A percentile compares a stretch with the other conserved stretches of the same genome.
phyloP scores from a whole-genome alignment of 2,329 filamentous ascomycete species.

The Aspergillus sp. region DNA sequence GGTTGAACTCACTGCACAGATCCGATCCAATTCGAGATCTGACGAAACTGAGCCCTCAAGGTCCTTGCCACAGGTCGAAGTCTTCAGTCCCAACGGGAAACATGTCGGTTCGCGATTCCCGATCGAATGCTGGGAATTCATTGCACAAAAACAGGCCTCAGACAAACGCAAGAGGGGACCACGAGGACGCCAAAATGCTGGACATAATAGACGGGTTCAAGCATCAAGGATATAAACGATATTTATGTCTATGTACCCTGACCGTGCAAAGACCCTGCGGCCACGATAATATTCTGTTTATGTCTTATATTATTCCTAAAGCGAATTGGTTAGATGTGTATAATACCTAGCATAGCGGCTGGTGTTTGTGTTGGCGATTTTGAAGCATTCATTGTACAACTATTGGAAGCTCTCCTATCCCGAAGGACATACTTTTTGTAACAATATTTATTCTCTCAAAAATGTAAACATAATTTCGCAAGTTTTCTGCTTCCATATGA shows the following conservation, averaged over 20 bases:
- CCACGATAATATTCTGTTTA: too few species aligned
- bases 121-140: conserved; percentile 30
- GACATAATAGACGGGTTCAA: conserved; percentile 17
- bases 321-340: conserved; percentile 1
- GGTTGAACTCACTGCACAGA: conserved; percentile 81
- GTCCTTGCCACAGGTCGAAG: conserved; percentile 63
- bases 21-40: conserved; percentile 52
- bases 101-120: conserved; percentile 55
- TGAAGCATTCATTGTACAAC: background rate
- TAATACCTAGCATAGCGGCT: conserved; percentile 11
- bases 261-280: too few species aligned
- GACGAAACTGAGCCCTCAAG: conserved; percentile 25
- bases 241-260: background rate
- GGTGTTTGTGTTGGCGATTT: conserved; percentile 7
- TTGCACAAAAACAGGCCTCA: conserved; percentile 24
- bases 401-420: too few species aligned
- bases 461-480: too few species aligned
- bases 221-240: background rate
- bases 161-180: conserved; percentile 23
- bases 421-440: too few species aligned
- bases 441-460: too few species aligned
- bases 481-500: too few species aligned
- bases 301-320: too few species aligned
- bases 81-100: conserved; percentile 80
- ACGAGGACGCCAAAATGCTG: conserved; percentile 20